Percentiles rank a stretch among this genome's conserved stretches.
phyloP scores from a whole-genome alignment of 2,329 filamentous ascomycete species.

The Fusarium luffae region DNA sequence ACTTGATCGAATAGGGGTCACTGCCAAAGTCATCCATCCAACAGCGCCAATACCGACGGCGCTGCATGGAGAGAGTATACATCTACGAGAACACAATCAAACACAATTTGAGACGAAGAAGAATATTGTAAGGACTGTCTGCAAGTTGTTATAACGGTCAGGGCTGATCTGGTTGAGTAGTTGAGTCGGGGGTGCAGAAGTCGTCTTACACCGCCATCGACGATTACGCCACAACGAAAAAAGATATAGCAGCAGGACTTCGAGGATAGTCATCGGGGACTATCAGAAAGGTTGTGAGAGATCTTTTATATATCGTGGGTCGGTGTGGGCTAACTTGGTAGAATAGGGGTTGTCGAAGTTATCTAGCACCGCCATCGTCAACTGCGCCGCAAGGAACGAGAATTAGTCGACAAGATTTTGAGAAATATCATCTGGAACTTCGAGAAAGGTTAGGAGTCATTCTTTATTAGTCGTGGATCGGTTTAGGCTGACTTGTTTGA shows the following conservation, averaged over 20 bases:
- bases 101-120: background rate
- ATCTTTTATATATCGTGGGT: background rate
- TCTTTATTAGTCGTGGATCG: background rate
- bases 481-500: background rate
- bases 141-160: background rate
- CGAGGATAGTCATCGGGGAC: accelerated
- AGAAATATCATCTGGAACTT: accelerated
- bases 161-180: background rate
- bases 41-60: background rate
- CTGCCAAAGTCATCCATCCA: background rate
- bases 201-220: background rate
- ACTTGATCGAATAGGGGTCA: conserved; percentile 12
- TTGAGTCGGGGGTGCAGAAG: background rate
- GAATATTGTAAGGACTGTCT: background rate
- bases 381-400: background rate
- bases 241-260: background rate
- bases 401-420: accelerated
- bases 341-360: background rate
- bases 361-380: background rate
- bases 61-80: background rate
- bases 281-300: background rate
- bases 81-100: background rate
- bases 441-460: background rate
- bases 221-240: background rate
- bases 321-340: background rate